Conservation (phyloP, 163 green algal species). For the Smithsoniella earleae region DNA sequence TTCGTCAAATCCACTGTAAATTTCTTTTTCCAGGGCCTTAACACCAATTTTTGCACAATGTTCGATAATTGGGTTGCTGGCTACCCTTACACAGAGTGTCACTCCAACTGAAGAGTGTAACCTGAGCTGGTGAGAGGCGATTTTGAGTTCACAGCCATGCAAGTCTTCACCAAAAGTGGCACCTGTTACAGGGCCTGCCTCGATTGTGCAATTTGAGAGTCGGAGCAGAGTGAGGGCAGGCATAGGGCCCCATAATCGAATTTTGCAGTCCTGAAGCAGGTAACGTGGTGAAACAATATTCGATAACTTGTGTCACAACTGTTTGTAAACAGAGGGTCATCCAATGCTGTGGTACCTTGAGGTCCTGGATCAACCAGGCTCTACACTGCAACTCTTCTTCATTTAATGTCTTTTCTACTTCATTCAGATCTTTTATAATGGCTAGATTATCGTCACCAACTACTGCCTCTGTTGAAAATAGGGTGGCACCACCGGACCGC, state of each 20-base stretch:
- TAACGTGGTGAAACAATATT: background rate
- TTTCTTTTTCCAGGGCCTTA: constrained; percentile 36
- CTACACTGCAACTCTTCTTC: background rate
- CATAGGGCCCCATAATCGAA: constrained; percentile 51
- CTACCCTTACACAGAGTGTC: constrained; percentile 59
- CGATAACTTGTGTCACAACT: background rate
- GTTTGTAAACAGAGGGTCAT: background rate
- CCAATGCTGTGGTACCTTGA: background rate
- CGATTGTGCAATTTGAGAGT: constrained; percentile 43
- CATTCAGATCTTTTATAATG: background rate
- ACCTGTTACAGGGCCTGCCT: constrained; percentile 49
- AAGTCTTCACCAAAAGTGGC: constrained; percentile 44
- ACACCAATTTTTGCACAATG: constrained; percentile 52
- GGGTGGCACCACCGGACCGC: too few relatives aligned
- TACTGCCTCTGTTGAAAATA: too few relatives aligned
- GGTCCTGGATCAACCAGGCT: background rate
- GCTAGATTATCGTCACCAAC: background rate
- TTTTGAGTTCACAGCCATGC: constrained; percentile 40
- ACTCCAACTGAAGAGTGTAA: constrained; percentile 50
- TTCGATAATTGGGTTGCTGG: constrained; percentile 75
- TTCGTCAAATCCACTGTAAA: constrained; percentile 12
- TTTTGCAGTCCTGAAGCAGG: constrained; percentile 38
- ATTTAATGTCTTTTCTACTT: background rate
- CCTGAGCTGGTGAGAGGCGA: constrained; percentile 56
- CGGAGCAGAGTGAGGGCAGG: constrained; percentile 45